Evolutionary conservation across 176 grass and related monocot genomes (phyloP), one percentile per base, ranked within the genome.

Genomic region (Juncus effusus): DNA sequence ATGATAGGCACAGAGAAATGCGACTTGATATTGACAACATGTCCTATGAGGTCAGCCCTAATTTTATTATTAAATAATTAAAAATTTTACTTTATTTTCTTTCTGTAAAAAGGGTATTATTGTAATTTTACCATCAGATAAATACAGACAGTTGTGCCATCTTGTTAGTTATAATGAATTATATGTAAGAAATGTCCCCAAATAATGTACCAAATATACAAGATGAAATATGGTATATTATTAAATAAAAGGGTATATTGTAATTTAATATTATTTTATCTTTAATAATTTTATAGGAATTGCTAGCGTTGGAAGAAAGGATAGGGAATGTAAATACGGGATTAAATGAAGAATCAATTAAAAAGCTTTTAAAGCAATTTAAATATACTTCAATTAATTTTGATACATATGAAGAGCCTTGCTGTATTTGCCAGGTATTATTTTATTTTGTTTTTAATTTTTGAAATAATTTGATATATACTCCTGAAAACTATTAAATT

Each of bases 1-100:
- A 77, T 49, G 75, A 77, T 60, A 63, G 75, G 41, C 75, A 77
- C 75, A 49, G 63, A 69, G 75, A 77, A 40, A 77, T 77, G 75
- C 45, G 75, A 63, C 54, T 77, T 38, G 75, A 77, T 50, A 67
- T 77, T 10, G 75, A 77, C 61, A 77, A 77, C 44, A 69, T 77
- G 75, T 77, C 75, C 47, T 77, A 77, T 77, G 75, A 77, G 75
- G 75, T 77, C 28, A 57, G 61, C 38, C 47, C 58, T 16, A 16
- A 65, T 3, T 6, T 67, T n/a, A 14, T 13, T 4, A 5, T 50
- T 7, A 51, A 60, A 51, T 42, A 6, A 64, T 65, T 42, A 7
- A 36, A 54, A 54, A 15, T 63, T 53, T 45, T 14, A 52, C 42
- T 41, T 67, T 16, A 0, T 52, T 52, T 52, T 52, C 19, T 28